Evolutionary conservation across 495 filamentous ascomycete genomes (phyloP), one percentile per base, ranked within the genome.

Genomic region (Penicillium bialowiezense): DNA sequence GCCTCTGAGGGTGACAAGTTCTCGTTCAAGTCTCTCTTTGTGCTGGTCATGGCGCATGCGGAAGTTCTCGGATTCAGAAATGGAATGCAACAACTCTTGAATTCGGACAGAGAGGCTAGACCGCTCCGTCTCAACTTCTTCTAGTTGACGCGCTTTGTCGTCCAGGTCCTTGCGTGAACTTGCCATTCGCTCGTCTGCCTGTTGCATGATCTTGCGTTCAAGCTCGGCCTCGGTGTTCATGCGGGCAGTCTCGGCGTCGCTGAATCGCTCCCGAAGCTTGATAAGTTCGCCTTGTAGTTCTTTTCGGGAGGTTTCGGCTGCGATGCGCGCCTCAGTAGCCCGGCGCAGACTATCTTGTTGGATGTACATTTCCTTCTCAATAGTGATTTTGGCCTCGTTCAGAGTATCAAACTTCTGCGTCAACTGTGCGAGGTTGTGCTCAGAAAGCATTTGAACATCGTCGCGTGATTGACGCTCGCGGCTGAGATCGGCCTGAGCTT

Each of bases 331-430:
- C 67, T 95, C 90, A 33, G 87, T 88, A 7, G 91, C 87, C 15
- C 93, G 87, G 17, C 93, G 87, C 37, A 97, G 81, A 12, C 87
- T 88, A 62, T 98, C 93, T 65, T 97, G 91, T 57, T 97, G 93
- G n/a, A 87, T 83, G 63, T 97, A 97, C 69, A 98, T 90, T 66
- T 97, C 95, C 67, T 96, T 97, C 64, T 98, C 93, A 45, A 98
- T 97, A 32, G 79, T 93, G 56, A 97, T 96, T 68, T 98, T 98
- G 5, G 91, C 86, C 31, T 96, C 90, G 54, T 95, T 96, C 12
- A 98, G 76, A n/a, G 79, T 78, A 24, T 91, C 80, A 58, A 86
- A 95, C 48, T 97, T 91, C 17, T 91, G 82, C 58, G 89, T 85
- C 47, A 98, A 69, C 35, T 84, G 82, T 14, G 85, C 74, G 50